These are phyloP conservation scores for Raphanus hybrid DNA, from an alignment of 441 rosid species.

Conservation along the genomic window DNA sequence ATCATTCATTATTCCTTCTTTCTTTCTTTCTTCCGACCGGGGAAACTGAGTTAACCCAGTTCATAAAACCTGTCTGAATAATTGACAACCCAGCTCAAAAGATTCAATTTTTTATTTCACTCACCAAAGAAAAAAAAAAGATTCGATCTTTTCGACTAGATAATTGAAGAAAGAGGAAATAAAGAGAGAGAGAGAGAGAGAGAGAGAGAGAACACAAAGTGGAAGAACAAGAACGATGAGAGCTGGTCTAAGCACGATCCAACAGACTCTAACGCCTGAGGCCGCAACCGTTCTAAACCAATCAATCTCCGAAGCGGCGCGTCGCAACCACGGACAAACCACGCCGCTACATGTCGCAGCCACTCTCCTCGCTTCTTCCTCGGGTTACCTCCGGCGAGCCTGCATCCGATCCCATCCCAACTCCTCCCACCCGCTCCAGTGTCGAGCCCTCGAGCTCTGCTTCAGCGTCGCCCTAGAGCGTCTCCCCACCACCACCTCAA, in stretches of 20 bases:
- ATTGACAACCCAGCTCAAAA: constrained; percentile 40
- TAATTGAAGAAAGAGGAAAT: constrained; percentile 44
- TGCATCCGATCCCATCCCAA: constrained; percentile 96
- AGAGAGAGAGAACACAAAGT: constrained; percentile 27
- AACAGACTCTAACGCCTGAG: constrained; percentile 94
- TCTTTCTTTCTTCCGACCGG: constrained; percentile 13
- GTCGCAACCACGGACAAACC: constrained; percentile 90
- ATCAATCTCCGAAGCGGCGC: constrained; percentile 90
- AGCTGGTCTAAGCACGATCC: constrained; percentile 92
- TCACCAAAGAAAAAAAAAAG: constrained; percentile 25
- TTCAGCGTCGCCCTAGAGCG: constrained; percentile 97
- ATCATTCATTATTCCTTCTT: constrained; percentile 19
- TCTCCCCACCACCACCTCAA: constrained; percentile 60
- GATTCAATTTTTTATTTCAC: constrained; percentile 30
- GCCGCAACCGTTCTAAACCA: constrained; percentile 90
- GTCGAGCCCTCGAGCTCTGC: constrained; percentile 97
- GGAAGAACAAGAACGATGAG: constrained; percentile 56
- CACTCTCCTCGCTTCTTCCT: constrained; percentile 68
- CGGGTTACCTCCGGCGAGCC: constrained; percentile 91
- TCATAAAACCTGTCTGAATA: constrained; percentile 30
- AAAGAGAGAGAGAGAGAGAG: too few species aligned
- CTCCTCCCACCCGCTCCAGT: constrained; percentile 96
- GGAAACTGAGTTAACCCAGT: constrained; percentile 9
- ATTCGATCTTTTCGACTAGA: constrained; percentile 30
- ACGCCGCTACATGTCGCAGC: constrained; percentile 97